Percentiles rank a stretch among this genome's conserved stretches.
phyloP scores from a whole-genome alignment of 2,329 filamentous ascomycete species.

The Exophiala spinifera region DNA sequence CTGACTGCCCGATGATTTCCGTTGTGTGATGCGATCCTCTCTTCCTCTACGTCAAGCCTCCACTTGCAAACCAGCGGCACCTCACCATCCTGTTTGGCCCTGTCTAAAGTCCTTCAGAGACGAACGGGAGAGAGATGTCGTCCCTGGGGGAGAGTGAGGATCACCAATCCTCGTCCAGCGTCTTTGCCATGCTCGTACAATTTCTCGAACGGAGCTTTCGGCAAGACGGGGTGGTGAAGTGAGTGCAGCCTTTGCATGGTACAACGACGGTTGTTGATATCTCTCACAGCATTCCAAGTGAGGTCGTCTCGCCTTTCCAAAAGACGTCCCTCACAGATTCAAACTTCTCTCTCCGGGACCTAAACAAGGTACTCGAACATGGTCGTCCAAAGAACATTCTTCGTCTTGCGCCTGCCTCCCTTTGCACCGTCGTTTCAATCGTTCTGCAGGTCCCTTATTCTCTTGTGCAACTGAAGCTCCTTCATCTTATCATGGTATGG shows the following conservation, averaged over 20 bases:
- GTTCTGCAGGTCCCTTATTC: slow-evolving; percentile 22
- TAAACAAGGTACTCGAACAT: slow-evolving; percentile 12
- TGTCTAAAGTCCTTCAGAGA: no score
- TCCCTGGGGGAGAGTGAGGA: not conserved
- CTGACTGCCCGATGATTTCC: no score
- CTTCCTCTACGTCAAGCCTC: no score
- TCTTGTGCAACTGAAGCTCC: slow-evolving; percentile 12
- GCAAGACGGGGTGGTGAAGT: slow-evolving; percentile 11
- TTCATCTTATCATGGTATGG: slow-evolving; percentile 24
- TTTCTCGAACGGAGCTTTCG: slow-evolving; percentile 9
- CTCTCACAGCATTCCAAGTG: slow-evolving; percentile 10
- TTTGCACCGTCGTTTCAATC: slow-evolving; percentile 16
- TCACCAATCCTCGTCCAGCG: not conserved
- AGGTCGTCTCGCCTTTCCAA: slow-evolving; percentile 11
- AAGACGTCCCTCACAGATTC: slow-evolving; percentile 10
- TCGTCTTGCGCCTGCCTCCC: slow-evolving; percentile 17
- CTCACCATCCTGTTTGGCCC: no score
- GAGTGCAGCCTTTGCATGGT: not conserved
- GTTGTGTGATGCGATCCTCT: no score
- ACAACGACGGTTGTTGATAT: not conserved
- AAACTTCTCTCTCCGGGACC: slow-evolving; percentile 10
- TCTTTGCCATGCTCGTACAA: slow-evolving; percentile 15
- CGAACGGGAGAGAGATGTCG: not conserved
- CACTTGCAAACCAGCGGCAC: no score
- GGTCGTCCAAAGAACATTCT: slow-evolving; percentile 14